Evolutionary conservation across 1,284 basidiomycete genomes (phyloP).

Genomic region (Cryptococcus sp.): DNA sequence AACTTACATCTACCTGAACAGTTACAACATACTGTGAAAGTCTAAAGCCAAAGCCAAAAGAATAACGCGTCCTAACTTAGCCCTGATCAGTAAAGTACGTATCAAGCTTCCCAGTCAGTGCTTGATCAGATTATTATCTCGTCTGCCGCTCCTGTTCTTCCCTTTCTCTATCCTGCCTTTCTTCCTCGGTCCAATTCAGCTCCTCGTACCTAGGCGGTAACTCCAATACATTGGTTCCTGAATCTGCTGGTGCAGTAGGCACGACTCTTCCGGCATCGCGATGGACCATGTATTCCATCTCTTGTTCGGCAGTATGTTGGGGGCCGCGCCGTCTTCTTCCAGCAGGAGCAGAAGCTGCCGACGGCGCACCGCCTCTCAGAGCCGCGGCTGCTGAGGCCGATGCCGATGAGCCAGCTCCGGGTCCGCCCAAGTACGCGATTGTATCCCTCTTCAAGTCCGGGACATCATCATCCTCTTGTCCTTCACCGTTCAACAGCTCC

Average conservation of each 20-base stretch:
- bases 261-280: constrained; percentile 42
- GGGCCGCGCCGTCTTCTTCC: constrained; percentile 16
- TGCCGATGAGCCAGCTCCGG: constrained; percentile 1
- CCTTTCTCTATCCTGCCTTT: constrained; percentile 6
- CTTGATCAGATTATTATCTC: not conserved
- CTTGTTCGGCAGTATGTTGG: constrained; percentile 16
- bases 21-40: no score
- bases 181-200: constrained; percentile 40
- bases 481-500: constrained; percentile 6
- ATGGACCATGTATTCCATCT: constrained; percentile 44
- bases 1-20: no score
- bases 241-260: not conserved
- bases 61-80: no score
- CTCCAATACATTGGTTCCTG: constrained; percentile 30
- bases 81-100: no score
- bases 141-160: constrained; percentile 10
- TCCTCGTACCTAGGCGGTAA: constrained; percentile 50
- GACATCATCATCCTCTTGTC: constrained; percentile 25
- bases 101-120: no score
- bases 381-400: not conserved
- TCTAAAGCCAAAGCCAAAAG: no score
- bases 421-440: constrained; percentile 23
- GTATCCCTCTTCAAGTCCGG: constrained; percentile 46
- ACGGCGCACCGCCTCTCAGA: not conserved
- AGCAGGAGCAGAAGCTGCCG: not conserved